These are phyloP conservation scores for Thuja plicata DNA, from an alignment of 83 land plant species.

Conservation along the genomic window DNA sequence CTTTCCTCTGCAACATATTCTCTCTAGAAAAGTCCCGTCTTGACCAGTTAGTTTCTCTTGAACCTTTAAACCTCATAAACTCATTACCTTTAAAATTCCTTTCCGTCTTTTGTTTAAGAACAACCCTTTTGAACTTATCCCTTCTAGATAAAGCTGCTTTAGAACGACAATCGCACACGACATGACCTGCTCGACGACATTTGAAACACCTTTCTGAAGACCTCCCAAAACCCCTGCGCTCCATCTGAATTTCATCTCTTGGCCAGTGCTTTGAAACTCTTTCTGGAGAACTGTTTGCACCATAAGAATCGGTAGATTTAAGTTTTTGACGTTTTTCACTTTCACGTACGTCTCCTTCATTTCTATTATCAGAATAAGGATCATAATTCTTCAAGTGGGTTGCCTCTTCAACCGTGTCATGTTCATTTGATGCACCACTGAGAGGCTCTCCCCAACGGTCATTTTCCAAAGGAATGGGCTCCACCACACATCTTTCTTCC, in stretches of 20 bases:
- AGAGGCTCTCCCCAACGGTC: slow-evolving; percentile 44
- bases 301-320: slow-evolving; percentile 16
- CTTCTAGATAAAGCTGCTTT: slow-evolving; percentile 12
- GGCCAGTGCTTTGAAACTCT: slow-evolving; percentile 4
- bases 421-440: slow-evolving; percentile 19
- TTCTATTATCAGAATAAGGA: slow-evolving; percentile 24
- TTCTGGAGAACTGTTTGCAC: slow-evolving; percentile 17
- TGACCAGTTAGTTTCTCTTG: slow-evolving; percentile 3
- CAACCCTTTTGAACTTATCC: slow-evolving; percentile 10
- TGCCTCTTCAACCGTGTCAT: slow-evolving; percentile 17
- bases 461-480: slow-evolving; percentile 27
- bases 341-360: slow-evolving; percentile 11
- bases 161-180: slow-evolving; percentile 32
- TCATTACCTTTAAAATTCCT: slow-evolving; percentile 16
- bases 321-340: slow-evolving; percentile 3
- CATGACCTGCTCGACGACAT: slow-evolving; percentile 49
- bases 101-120: slow-evolving; percentile 11
- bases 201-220: slow-evolving; percentile 32
- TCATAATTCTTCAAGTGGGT: slow-evolving; percentile 32
- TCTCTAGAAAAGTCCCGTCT: slow-evolving; percentile 7
- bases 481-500: slow-evolving; percentile 18
- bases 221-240: slow-evolving; percentile 6
- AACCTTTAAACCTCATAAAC: neutral
- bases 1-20: neutral
- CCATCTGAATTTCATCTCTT: slow-evolving; percentile 14